Conservation (phyloP, 2,329 filamentous ascomycete genomes). For the Davidsoniella virescens region DNA sequence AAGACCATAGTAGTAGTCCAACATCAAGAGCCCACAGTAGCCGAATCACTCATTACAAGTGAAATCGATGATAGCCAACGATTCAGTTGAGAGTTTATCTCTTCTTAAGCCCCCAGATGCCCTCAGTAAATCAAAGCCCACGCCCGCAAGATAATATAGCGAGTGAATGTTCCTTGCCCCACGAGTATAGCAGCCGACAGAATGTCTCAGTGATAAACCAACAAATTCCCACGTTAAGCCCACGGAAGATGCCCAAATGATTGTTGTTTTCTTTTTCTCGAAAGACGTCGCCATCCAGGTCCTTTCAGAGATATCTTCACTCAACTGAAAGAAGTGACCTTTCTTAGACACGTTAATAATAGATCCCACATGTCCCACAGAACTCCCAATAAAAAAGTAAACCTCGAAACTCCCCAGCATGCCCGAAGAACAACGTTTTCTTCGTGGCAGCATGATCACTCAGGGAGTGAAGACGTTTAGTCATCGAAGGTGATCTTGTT, state of each 20-base stretch:
- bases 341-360: neutral
- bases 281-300: neutral
- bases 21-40: constrained; percentile 5
- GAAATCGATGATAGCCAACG: constrained; percentile 11
- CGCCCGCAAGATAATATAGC: neutral
- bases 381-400: neutral
- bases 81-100: constrained; percentile 13
- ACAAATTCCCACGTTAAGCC: constrained; percentile 12
- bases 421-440: too few species aligned
- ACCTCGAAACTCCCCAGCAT: too few species aligned
- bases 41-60: neutral
- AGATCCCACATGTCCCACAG: constrained; percentile 1
- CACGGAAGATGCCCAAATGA: constrained; percentile 10
- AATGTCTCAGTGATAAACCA: constrained; percentile 13
- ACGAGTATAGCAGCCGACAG: constrained; percentile 14
- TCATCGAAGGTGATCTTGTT: constrained; percentile 59
- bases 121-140: constrained; percentile 14
- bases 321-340: neutral
- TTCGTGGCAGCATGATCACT: too few species aligned
- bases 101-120: constrained; percentile 13
- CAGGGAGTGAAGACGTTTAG: constrained; percentile 2
- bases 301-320: neutral
- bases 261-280: neutral
- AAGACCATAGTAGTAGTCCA: neutral
- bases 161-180: constrained; percentile 13